Conservation (phyloP, 352 stramenopile species). For the Globisporangium alternatum region DNA sequence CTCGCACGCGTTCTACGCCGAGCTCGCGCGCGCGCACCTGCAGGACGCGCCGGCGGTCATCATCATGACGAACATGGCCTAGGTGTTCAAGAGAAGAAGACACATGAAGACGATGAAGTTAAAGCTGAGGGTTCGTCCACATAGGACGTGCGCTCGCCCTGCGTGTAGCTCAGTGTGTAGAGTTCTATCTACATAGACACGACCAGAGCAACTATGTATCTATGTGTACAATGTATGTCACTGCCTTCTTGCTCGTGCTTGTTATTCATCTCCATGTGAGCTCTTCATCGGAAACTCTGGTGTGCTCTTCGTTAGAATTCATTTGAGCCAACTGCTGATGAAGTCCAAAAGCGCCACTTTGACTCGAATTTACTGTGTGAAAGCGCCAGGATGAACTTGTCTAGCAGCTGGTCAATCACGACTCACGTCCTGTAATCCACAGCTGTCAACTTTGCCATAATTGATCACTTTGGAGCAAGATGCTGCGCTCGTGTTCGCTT, state of each 20-base stretch:
- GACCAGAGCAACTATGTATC: neutral
- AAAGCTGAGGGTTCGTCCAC: neutral
- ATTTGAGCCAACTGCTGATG: neutral
- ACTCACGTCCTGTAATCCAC: neutral
- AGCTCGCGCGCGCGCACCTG: constrained; percentile 25
- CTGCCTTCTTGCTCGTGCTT: too few relatives aligned
- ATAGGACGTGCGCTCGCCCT: neutral
- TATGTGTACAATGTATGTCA: neutral
- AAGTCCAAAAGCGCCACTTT: neutral
- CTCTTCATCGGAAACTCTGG: neutral
- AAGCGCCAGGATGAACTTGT: neutral
- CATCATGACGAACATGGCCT: constrained; percentile 18
- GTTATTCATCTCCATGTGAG: neutral
- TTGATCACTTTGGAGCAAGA: constrained; percentile 3
- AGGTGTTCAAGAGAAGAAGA: neutral
- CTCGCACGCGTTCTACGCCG: constrained; percentile 28
- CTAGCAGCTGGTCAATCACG: neutral
- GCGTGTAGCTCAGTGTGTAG: neutral
- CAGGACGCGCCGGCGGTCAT: constrained; percentile 9
- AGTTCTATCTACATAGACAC: neutral
- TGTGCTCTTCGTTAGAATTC: neutral
- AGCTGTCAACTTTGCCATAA: neutral
- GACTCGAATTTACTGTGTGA: neutral
- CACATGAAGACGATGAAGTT: neutral
- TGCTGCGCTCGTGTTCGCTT: neutral